Conservation (phyloP, 371 early-diverging fungal genomes). For the Rhizopus delemar region DNA sequence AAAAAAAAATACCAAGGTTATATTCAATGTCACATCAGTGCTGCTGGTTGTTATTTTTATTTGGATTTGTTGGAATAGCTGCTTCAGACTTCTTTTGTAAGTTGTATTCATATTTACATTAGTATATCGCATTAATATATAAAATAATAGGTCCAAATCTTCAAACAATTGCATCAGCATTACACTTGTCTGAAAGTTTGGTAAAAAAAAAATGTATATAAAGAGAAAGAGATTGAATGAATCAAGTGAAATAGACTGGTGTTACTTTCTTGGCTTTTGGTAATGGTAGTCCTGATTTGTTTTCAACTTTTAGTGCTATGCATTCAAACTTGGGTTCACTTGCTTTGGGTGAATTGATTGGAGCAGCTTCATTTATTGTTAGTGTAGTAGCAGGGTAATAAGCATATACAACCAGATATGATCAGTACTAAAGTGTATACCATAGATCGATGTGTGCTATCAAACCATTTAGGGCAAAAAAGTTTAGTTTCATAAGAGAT, state of each 20-base stretch:
- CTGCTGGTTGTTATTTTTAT: conserved; percentile 60
- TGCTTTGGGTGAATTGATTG: conserved; percentile 82
- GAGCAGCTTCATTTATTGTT: conserved; percentile 76
- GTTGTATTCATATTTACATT: neutral
- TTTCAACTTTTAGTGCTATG: conserved; percentile 80
- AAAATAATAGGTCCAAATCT: conserved; percentile 58
- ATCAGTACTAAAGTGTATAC: neutral
- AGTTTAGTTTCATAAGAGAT: conserved; percentile 70
- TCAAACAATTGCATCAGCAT: conserved; percentile 61
- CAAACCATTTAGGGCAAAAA: conserved; percentile 65
- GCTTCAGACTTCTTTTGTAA: conserved; percentile 76
- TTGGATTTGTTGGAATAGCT: conserved; percentile 71
- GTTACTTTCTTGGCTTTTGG: conserved; percentile 86
- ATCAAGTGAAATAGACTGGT: conserved; percentile 60
- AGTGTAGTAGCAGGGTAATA: conserved; percentile 68
- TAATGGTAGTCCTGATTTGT: conserved; percentile 85
- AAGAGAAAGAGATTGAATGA: no score
- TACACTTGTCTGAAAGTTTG: conserved; percentile 67
- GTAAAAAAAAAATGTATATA: conserved; percentile 31
- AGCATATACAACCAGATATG: neutral
- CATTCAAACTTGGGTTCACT: conserved; percentile 71
- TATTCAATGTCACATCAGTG: conserved; percentile 32
- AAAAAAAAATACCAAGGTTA: neutral
- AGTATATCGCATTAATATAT: neutral
- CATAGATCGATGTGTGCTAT: conserved; percentile 70